phyloP scores from a whole-genome alignment of 2,329 filamentous ascomycete genomes.

The Diaporthe caulivora region DNA sequence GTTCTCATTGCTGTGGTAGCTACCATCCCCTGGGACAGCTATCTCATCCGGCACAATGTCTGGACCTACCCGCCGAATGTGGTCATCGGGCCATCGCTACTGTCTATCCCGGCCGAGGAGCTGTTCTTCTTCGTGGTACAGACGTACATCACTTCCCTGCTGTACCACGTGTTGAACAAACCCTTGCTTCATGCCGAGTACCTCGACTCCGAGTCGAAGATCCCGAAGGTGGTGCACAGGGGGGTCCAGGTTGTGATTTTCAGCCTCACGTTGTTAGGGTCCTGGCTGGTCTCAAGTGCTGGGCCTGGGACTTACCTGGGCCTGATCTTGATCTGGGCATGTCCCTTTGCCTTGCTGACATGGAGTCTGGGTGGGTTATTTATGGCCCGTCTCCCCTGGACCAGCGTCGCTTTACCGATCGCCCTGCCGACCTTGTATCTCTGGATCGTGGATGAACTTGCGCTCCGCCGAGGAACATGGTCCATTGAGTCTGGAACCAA shows the following conservation, averaged over 20 bases:
- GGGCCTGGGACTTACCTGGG: slow-evolving; percentile 74
- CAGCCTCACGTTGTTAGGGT: slow-evolving; percentile 57
- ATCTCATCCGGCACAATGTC: slow-evolving; percentile 75
- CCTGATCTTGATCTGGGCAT: slow-evolving; percentile 77
- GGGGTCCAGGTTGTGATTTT: slow-evolving; percentile 61
- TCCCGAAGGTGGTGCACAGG: slow-evolving; percentile 14
- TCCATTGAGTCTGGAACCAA: slow-evolving; percentile 77
- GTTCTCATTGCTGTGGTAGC: slow-evolving; percentile 73
- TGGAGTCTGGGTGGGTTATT: slow-evolving; percentile 76
- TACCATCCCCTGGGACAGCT: slow-evolving; percentile 83
- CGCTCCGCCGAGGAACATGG: slow-evolving; percentile 78
- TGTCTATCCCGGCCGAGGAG: slow-evolving; percentile 77
- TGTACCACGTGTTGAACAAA: slow-evolving; percentile 78
- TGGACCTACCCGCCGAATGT: slow-evolving; percentile 79
- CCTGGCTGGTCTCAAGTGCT: slow-evolving; percentile 57
- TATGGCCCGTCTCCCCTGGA: slow-evolving; percentile 69
- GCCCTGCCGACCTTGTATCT: slow-evolving; percentile 75
- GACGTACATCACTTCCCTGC: slow-evolving; percentile 77
- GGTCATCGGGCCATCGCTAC: slow-evolving; percentile 72
- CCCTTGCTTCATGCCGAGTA: slow-evolving; percentile 65
- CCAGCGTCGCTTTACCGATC: slow-evolving; percentile 71
- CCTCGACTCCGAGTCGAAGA: slow-evolving; percentile 42
- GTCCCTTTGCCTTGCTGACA: slow-evolving; percentile 73
- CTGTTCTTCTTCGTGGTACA: slow-evolving; percentile 84
- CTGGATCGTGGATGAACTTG: slow-evolving; percentile 79